Evolutionary conservation across 345 rosid species (phyloP), one percentile per base, ranked within the genome.

Genomic region (Salix dunnii): DNA sequence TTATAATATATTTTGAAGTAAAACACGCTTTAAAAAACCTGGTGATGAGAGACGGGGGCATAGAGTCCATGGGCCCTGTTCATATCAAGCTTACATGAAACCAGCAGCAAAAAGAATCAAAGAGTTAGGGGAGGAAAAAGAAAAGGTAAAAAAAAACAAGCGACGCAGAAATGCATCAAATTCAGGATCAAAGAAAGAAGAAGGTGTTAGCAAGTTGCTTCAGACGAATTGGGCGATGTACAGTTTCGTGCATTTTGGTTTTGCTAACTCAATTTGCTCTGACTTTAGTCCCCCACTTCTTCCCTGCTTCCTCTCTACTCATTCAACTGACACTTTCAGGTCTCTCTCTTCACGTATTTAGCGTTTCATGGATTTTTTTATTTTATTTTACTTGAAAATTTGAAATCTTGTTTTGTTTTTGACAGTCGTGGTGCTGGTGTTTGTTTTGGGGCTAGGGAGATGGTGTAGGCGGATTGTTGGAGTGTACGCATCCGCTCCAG

Each of bases 261-360:
- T 64, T 90, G 61, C 55, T 87, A 82, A 71, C 88, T 74, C 92
- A 87, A 18, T 80, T 72, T 27, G 14, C 87, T 12, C 80, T 90
- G 65, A 71, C 84, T n/a, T 67, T 84, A 3, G 79, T 86, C 63
- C 85, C 90, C 86, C 81, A 71, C 75, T 87, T 81, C 89, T 78
- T 87, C 84, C 51, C 77, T 23, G 79, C 83, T 58, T 81, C 84
- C 53, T 46, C 85, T 2, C 72, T 85, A 72, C 72, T 82, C 74
- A 23, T 83, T 35, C 92, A 87, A 51, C 78, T 90, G 79, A 1
- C 76, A 1, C 86, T 90, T 62, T 82, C 90, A 74, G 91, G 90
- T 88, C 17, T 23, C 53, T 17, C 20, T 7, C 64, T 23, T 33
- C 43, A 53, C 16, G 6, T 27, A 5, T 12, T 43, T 23, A 7